phyloP scores from a whole-genome alignment of 176 grass and related monocot species.

The Avena insularis region DNA sequence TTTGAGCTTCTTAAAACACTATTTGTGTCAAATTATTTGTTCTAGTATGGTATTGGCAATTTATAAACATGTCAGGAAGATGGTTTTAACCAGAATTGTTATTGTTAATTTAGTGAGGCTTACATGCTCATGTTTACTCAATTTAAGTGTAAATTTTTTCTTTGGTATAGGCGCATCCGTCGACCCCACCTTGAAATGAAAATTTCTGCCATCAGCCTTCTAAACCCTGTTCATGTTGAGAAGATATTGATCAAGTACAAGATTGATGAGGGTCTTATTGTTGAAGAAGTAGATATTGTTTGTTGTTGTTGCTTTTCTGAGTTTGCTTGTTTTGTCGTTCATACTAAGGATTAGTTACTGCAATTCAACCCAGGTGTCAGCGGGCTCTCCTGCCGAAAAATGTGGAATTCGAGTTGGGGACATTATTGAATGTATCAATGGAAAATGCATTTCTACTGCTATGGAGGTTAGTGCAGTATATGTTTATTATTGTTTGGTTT shows the following conservation, averaged over 20 bases:
- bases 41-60: background rate
- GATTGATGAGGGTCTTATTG: constrained; percentile 2
- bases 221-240: constrained; percentile 16
- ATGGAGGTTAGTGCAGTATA: background rate
- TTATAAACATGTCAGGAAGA: background rate
- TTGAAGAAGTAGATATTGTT: constrained; percentile 5
- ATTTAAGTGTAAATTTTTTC: background rate
- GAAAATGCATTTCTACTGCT: background rate
- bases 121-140: background rate
- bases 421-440: background rate
- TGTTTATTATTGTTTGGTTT: background rate
- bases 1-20: constrained; percentile 18
- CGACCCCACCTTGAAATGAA: constrained; percentile 35
- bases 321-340: background rate
- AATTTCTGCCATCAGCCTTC: constrained; percentile 22
- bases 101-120: background rate
- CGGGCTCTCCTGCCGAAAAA: background rate
- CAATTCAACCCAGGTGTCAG: constrained; percentile 3
- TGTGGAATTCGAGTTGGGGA: constrained; percentile 18
- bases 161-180: constrained; percentile 18
- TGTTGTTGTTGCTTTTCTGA: background rate
- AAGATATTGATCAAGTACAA: background rate
- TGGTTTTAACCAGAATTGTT: background rate
- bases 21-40: background rate
- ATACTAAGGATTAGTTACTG: background rate